Conservation (phyloP, 2,329 filamentous ascomycete genomes). For the Colletotrichum liaoningense region DNA sequence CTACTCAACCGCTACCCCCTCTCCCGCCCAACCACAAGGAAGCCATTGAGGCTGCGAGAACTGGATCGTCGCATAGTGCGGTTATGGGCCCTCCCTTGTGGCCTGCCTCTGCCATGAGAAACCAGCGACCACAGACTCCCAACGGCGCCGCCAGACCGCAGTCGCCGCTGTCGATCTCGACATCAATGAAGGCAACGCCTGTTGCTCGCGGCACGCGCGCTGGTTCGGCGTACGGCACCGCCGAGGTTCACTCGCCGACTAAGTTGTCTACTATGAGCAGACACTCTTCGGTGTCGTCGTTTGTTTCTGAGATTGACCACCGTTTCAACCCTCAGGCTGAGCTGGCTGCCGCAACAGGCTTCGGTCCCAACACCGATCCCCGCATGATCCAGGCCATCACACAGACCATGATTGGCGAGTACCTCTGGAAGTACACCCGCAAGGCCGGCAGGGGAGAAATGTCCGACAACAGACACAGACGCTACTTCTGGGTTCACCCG, state of each 20-base stretch:
- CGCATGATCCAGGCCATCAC: constrained; percentile 99
- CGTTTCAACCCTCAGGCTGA: constrained; percentile 81
- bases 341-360: constrained; percentile 61
- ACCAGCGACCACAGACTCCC: constrained; percentile 70
- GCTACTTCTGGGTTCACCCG: constrained; percentile 99
- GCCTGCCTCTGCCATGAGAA: constrained; percentile 78
- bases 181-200: constrained; percentile 64
- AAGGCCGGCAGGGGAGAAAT: constrained; percentile 90
- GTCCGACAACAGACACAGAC: constrained; percentile 88
- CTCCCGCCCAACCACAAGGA: constrained; percentile 86
- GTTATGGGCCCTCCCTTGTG: constrained; percentile 87
- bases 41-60: constrained; percentile 83
- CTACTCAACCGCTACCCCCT: constrained; percentile 68
- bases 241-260: constrained; percentile 61
- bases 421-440: constrained; percentile 98
- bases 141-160: constrained; percentile 58
- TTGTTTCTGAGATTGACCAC: constrained; percentile 91
- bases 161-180: constrained; percentile 55
- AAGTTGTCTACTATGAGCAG: constrained; percentile 59
- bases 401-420: constrained; percentile 99
- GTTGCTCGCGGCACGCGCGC: constrained; percentile 66
- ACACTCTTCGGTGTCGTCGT: constrained; percentile 92
- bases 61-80: constrained; percentile 59
- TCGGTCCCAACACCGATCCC: constrained; percentile 84
- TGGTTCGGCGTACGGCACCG: constrained; percentile 55